phyloP scores from a whole-genome alignment of 371 early-diverging fungal genomes.

The Mucor indicus region DNA sequence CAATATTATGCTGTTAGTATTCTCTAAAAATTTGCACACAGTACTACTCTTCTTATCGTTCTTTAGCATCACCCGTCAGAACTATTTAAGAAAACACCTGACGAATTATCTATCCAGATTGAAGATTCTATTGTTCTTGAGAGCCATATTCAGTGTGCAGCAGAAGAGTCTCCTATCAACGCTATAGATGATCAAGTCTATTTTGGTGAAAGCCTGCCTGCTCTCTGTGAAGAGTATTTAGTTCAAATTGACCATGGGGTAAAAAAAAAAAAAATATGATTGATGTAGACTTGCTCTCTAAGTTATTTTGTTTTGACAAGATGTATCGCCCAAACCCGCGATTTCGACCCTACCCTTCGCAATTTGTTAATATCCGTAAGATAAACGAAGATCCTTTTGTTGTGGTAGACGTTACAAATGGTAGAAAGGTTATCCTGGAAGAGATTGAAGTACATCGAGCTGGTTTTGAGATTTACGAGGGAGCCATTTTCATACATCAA shows the following conservation, averaged over 20 bases:
- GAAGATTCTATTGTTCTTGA: conserved; percentile 43
- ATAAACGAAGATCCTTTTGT: conserved; percentile 38
- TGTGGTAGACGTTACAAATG: conserved; percentile 53
- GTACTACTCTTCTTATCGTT: background rate
- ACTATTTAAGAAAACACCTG: conserved; percentile 43
- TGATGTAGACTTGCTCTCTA: too few species aligned
- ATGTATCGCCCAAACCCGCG: conserved; percentile 44
- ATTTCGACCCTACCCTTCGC: conserved; percentile 47
- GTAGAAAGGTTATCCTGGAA: conserved; percentile 42
- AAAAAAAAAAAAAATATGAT: background rate
- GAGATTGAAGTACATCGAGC: conserved; percentile 54
- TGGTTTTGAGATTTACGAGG: conserved; percentile 61
- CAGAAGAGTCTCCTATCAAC: conserved; percentile 49
- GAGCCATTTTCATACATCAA: conserved; percentile 61
- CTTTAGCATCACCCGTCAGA: conserved; percentile 37
- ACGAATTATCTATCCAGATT: conserved; percentile 32
- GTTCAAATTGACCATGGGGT: conserved; percentile 21
- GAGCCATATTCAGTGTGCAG: conserved; percentile 66
- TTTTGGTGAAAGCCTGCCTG: conserved; percentile 29
- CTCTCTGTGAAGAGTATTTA: conserved; percentile 30
- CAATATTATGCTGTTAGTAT: conserved; percentile 46
- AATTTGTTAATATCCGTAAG: conserved; percentile 46
- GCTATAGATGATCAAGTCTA: conserved; percentile 28
- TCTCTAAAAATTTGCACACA: background rate
- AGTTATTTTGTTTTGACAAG: conserved; percentile 7